These are phyloP conservation scores for Mycogone perniciosa DNA, from an alignment of 2,329 filamentous ascomycete species.

Conservation along the genomic window DNA sequence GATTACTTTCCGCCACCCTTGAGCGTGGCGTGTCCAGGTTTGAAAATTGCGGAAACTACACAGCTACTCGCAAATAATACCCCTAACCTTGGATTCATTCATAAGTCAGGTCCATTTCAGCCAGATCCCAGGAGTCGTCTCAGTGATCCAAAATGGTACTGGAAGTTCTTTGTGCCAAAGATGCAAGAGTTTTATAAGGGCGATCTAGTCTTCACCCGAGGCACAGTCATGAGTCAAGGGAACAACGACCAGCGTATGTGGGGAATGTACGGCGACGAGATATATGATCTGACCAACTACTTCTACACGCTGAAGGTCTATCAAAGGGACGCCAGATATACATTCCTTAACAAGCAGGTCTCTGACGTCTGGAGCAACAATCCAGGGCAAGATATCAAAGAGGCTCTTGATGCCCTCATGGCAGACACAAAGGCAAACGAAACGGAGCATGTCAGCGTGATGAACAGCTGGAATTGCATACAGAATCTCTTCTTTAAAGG, in stretches of 20 bases:
- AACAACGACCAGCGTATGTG: conserved; percentile 63
- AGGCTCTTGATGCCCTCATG: conserved; percentile 52
- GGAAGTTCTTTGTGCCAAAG: conserved; percentile 61
- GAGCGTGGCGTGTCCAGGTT: conserved; percentile 62
- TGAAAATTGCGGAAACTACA: conserved; percentile 56
- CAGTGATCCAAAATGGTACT: conserved; percentile 68
- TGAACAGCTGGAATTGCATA: conserved; percentile 71
- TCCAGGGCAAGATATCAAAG: conserved; percentile 72
- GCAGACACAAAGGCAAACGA: conserved; percentile 42
- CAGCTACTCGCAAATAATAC: conserved; percentile 61
- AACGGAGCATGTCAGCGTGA: conserved; percentile 44
- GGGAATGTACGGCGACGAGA: conserved; percentile 66
- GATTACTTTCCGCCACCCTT: conserved; percentile 82
- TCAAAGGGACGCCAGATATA: conserved; percentile 50
- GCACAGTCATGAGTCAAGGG: conserved; percentile 58
- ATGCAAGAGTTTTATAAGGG: conserved; percentile 88
- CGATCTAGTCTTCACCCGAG: conserved; percentile 65
- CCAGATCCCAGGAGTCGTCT: conserved; percentile 52
- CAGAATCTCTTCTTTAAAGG: conserved; percentile 79
- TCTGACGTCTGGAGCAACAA: conserved; percentile 65
- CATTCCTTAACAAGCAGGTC: conserved; percentile 66
- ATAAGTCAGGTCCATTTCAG: conserved; percentile 62
- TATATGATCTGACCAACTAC: conserved; percentile 93
- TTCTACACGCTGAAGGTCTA: conserved; percentile 64
- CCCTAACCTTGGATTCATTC: conserved; percentile 49